Evolutionary conservation across 805 yeast species (phyloP), one percentile per base, ranked within the genome.

Genomic region (Lipomyces starkeyi): DNA sequence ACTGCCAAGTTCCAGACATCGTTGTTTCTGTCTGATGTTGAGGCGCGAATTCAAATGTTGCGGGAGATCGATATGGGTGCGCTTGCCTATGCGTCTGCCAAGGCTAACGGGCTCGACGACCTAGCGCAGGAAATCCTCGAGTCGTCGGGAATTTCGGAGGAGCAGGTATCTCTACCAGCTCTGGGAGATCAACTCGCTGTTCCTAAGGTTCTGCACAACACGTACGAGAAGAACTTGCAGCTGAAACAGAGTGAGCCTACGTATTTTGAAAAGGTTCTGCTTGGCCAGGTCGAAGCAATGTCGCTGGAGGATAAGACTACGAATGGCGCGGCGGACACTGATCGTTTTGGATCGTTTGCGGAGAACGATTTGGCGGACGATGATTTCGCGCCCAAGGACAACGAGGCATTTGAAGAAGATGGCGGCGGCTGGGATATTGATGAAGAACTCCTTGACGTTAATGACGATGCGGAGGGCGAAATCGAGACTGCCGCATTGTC

Each of bases 41-140:
- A 88, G 74, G 87, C 89, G 76, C 87, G 97, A 77, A 86, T 93
- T 53, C 83, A 86, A 73, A 86, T 90, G 14, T 88, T 91, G 73
- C 85, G 89, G 61, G 87, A 89, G 73, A 88, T 90, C 61, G 97
- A 97, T 53, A 84, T 93, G 80, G 81, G 85, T 61, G 93, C 98
- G 6, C 85, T 96, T 74, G 99, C 98, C 2, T 96, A 93, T 78
- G 91, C 97, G 13, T 85, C 93, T 70, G 98, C 99, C 27, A 91
- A 90, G 78, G 83, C 95, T 35, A 91, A 88, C 73, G 97, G 97
- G 2, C 84, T 93, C 71, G 86, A 83, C 53, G 93, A 87, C 35
- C 81, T 89, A 64, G 97, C 97, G 32, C 85, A 87, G 59, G 84
- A 86, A 64, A 89, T 91, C 66, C 80, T 92, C 73, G 86, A 84